phyloP scores from a whole-genome alignment of 2,329 filamentous ascomycete genomes.

The Colletotrichum tofieldiae region DNA sequence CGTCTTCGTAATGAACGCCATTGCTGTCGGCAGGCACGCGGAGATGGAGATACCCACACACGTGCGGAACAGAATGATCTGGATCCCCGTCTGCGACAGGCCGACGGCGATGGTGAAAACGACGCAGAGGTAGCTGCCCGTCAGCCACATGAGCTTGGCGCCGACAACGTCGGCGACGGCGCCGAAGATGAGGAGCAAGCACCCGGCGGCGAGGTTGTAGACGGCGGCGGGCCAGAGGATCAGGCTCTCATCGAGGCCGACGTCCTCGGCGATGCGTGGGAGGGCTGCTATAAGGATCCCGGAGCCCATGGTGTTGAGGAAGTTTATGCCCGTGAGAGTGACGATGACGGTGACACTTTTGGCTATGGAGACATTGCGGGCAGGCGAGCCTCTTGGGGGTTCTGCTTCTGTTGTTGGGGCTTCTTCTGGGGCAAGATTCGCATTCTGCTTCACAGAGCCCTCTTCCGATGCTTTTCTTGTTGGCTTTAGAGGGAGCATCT shows the following conservation, averaged over 20 bases:
- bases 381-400: neutral
- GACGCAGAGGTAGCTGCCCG: conserved; percentile 52
- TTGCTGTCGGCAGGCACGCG: conserved; percentile 56
- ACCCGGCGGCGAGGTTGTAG: conserved; percentile 49
- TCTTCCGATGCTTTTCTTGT: neutral
- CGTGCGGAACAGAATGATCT: conserved; percentile 56
- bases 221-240: conserved; percentile 53
- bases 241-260: conserved; percentile 50
- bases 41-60: conserved; percentile 54
- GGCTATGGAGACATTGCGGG: conserved; percentile 46
- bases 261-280: conserved; percentile 55
- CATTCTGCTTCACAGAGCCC: neutral
- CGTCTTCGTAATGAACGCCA: conserved; percentile 56
- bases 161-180: conserved; percentile 57
- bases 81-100: conserved; percentile 52
- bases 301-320: conserved; percentile 56
- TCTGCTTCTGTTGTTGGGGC: neutral
- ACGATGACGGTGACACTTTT: conserved; percentile 50
- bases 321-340: conserved; percentile 53
- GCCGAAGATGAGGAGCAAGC: conserved; percentile 55
- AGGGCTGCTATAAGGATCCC: conserved; percentile 56
- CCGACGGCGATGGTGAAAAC: conserved; percentile 54
- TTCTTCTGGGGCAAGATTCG: neutral
- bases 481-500: conserved; percentile 13
- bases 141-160: conserved; percentile 52